Percentiles rank a stretch among this genome's conserved stretches.
These are phyloP conservation scores for Diversispora eburnea DNA, from an alignment of 192 early-diverging fungal species.

Conservation along the genomic window DNA sequence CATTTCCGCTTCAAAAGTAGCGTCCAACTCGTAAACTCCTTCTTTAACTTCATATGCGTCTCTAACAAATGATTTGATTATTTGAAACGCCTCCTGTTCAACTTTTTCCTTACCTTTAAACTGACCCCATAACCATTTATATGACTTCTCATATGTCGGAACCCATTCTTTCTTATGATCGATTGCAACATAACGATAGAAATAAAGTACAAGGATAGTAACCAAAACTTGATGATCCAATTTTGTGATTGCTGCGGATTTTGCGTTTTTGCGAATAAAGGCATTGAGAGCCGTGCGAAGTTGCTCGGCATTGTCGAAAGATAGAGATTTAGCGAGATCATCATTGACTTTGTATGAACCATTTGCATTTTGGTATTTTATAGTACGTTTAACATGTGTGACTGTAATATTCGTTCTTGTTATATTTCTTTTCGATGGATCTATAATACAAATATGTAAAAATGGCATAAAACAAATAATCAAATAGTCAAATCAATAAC, in stretches of 20 bases:
- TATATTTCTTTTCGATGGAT: neutral
- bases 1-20: neutral
- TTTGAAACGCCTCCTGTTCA: conserved; percentile 13
- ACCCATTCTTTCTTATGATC: conserved; percentile 17
- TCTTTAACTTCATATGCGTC: conserved; percentile 6
- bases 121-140: conserved; percentile 26
- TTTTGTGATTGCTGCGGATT: neutral
- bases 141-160: neutral
- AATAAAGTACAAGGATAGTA: conserved; percentile 10
- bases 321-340: conserved; percentile 9
- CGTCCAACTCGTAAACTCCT: neutral
- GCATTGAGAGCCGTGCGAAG: neutral
- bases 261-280: neutral
- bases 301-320: conserved; percentile 5
- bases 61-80: conserved; percentile 7
- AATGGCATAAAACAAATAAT: too few species aligned
- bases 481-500: too few species aligned
- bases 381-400: neutral
- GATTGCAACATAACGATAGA: conserved; percentile 11
- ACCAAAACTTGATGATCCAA: conserved; percentile 7
- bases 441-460: neutral
- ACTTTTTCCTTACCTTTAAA: conserved; percentile 11
- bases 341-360: conserved; percentile 4
- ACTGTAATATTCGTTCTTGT: neutral
- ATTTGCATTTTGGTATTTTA: neutral